Evolutionary conservation across 106 monocot species (phyloP).

Genomic region (Dendrobium catenatum): DNA sequence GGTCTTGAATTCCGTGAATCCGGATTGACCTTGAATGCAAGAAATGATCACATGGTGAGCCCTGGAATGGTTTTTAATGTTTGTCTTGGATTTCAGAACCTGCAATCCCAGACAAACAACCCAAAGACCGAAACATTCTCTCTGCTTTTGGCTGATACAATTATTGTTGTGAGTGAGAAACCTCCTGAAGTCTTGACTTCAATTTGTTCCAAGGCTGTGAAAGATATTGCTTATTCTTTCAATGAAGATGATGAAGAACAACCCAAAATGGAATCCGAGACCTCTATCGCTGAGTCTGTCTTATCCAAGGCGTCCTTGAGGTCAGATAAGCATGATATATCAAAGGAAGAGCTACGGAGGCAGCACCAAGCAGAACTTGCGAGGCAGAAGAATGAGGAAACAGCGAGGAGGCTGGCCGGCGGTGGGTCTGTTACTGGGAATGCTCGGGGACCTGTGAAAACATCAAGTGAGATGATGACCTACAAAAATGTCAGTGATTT

Average conservation of each 20-base stretch:
- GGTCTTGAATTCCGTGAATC: conserved; percentile 96
- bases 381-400: conserved; percentile 88
- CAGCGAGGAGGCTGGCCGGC: conserved; percentile 32
- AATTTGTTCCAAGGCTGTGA: conserved; percentile 62
- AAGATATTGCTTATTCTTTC: conserved; percentile 75
- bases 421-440: conserved; percentile 48
- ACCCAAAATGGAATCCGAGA: conserved; percentile 21
- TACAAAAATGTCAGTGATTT: conserved; percentile 86
- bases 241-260: conserved; percentile 60
- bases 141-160: conserved; percentile 83
- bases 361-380: conserved; percentile 97
- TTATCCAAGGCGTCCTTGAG: conserved; percentile 67
- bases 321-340: conserved; percentile 83
- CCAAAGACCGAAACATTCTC: conserved; percentile 79
- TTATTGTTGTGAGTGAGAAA: conserved; percentile 45
- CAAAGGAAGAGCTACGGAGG: conserved; percentile 78
- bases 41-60: conserved; percentile 55
- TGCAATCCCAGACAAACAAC: conserved; percentile 53
- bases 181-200: conserved; percentile 64
- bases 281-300: conserved; percentile 15
- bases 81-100: conserved; percentile 85
- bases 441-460: conserved; percentile 38
- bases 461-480: conserved; percentile 58
- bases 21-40: conserved; percentile 55
- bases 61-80: conserved; percentile 90